Conservation (phyloP, 2,329 filamentous ascomycete genomes). For the Hortaea werneckii region DNA sequence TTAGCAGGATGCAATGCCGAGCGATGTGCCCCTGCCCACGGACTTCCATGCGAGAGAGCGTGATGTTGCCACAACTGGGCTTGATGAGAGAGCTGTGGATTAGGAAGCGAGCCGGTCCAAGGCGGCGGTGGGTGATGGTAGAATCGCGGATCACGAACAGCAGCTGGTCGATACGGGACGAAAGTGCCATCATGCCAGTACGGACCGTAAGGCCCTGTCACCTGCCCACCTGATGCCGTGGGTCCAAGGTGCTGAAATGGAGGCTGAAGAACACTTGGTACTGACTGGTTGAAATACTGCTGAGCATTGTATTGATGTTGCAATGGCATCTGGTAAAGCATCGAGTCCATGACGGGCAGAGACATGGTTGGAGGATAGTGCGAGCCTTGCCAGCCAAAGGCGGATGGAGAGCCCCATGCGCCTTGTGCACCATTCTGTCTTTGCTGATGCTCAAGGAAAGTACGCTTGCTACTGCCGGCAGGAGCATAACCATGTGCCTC, state of each 20-base stretch:
- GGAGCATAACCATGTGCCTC: constrained; percentile 13
- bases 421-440: constrained; percentile 12
- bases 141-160: constrained; percentile 44
- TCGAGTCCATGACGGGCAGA: constrained; percentile 47
- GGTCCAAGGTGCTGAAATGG: constrained; percentile 49
- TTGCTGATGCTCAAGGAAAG: constrained; percentile 22
- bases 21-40: constrained; percentile 4
- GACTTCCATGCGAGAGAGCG: constrained; percentile 1
- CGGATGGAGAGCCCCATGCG: constrained; percentile 2
- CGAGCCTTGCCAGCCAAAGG: constrained; percentile 3
- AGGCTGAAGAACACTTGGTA: constrained; percentile 51
- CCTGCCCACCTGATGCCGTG: constrained; percentile 47
- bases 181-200: constrained; percentile 56
- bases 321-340: constrained; percentile 47
- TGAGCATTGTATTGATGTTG: constrained; percentile 22
- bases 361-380: constrained; percentile 10
- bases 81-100: constrained; percentile 12
- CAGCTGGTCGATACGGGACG: constrained; percentile 50
- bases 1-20: not conserved
- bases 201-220: constrained; percentile 47
- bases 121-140: constrained; percentile 16
- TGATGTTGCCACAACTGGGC: constrained; percentile 14
- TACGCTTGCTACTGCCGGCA: constrained; percentile 15
- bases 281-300: constrained; percentile 34
- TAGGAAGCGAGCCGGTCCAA: constrained; percentile 11